Base-by-base conservation (phyloP, 2,329 filamentous ascomycete genomes). In the Hysterium pulicare region DNA sequence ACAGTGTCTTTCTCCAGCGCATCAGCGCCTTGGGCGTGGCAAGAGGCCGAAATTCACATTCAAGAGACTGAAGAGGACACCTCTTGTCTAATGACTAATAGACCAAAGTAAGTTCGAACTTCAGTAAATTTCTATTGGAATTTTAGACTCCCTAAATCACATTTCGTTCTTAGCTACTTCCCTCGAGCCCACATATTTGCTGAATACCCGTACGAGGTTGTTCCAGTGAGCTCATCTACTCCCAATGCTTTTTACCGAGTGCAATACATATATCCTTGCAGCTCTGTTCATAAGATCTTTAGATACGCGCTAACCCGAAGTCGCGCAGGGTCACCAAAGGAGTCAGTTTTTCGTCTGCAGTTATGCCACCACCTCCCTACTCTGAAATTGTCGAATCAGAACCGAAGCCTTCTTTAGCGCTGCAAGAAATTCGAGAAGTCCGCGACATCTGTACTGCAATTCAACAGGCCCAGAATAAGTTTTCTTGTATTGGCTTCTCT, bases 361-460 rank as follows among this genome's bases (percentile, higher is more conserved):
- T 23, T 10, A 49, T 51, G 24, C 48, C 52, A 7, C 59, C 55
- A 33, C 63, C 64, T 16, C 60, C 63, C 20, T 64, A 64, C 15
- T 59, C 58, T 3, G 34, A 51, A 2, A 41, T 20, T 3, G n/a
- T 42, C n/a, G 57, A 64, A 24, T 55, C 57, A 15, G 46, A 31
- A 7, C 24, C 32, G 11, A 39, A 31, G 17, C 32, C 30, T 3
- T 16, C 23, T 11, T 7, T 37, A 5, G 17, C 43, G 13, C 22
- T 20, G 11, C 42, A 50, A 33, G 42, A 48, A 8, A 40, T 59
- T 2, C 41, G 60, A 38, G 63, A 63, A 45, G 55, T 68, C 10
- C 57, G 59, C n/a, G 62, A 68, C 40, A 33, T 67, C 15, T 67
- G 63, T 39, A 59, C 58, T 17, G 64, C 62, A 4, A 67, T 67